Percentiles rank a stretch among this genome's conserved stretches.
Evolutionary conservation across 768 basidiomycete species (phyloP).

Genomic region (Leccinum aurantiacum): DNA sequence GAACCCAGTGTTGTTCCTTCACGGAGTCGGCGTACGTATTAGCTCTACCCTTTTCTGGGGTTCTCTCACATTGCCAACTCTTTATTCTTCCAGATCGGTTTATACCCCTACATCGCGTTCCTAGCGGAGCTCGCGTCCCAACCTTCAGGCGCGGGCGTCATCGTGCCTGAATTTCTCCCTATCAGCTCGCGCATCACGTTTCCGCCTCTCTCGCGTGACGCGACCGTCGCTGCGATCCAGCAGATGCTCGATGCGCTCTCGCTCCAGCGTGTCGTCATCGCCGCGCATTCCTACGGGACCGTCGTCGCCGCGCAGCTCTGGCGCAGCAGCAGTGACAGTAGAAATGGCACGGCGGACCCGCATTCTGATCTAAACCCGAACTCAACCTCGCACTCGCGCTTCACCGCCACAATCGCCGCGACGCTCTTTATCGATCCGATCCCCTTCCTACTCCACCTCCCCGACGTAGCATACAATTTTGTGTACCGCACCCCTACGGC

Average conservation of each 20-base stretch:
- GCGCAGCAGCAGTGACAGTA: constrained; percentile 27
- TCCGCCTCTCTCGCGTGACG: constrained; percentile 43
- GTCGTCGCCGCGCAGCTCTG: constrained; percentile 55
- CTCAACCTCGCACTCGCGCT: constrained; percentile 6
- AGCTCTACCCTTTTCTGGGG: neutral
- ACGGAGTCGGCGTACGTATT: constrained; percentile 61
- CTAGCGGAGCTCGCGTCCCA: constrained; percentile 42
- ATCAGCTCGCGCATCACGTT: constrained; percentile 61
- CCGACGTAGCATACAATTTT: constrained; percentile 64
- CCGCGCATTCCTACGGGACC: constrained; percentile 64
- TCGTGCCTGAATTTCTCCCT: constrained; percentile 59
- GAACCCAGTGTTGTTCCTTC: constrained; percentile 60
- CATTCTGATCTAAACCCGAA: neutral
- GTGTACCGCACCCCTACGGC: constrained; percentile 54
- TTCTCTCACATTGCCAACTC: neutral
- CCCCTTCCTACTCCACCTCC: constrained; percentile 61
- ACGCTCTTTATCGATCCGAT: constrained; percentile 63
- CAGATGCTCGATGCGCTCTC: constrained; percentile 45
- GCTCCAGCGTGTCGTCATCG: constrained; percentile 43
- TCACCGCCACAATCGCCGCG: constrained; percentile 39
- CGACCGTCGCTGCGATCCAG: constrained; percentile 44
- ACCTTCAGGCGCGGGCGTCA: constrained; percentile 54
- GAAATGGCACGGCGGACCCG: neutral
- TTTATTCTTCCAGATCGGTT: constrained; percentile 50
- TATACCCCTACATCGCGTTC: constrained; percentile 56